phyloP scores from a whole-genome alignment of 331 rosid species.

The Spiraea crenata region DNA sequence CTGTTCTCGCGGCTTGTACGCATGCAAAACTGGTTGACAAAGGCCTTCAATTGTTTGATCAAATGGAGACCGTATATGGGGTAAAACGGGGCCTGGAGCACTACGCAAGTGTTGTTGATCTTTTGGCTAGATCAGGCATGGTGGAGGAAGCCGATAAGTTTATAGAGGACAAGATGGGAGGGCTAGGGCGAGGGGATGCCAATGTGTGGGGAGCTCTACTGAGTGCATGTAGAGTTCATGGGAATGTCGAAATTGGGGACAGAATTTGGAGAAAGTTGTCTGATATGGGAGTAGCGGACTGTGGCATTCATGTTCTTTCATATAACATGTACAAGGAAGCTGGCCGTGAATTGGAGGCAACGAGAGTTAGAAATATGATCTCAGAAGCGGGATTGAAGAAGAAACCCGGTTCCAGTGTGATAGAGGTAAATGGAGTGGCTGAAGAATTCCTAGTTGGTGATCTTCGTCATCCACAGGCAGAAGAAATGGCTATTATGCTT shows the following conservation, averaged over 20 bases:
- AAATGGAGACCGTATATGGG: constrained; percentile 49
- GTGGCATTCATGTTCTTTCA: constrained; percentile 69
- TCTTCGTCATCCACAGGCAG: constrained; percentile 60
- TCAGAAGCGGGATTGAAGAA: constrained; percentile 45
- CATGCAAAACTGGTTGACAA: constrained; percentile 63
- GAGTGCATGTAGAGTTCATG: constrained; percentile 69
- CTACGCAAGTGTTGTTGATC: constrained; percentile 72
- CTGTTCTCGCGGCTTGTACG: constrained; percentile 71
- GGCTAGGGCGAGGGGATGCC: constrained; percentile 46
- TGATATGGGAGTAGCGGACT: constrained; percentile 51
- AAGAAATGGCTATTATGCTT: constrained; percentile 53
- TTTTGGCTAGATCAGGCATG: constrained; percentile 78
- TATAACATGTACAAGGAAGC: constrained; percentile 65
- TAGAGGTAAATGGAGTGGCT: constrained; percentile 62
- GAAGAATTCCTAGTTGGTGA: constrained; percentile 70
- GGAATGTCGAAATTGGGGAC: constrained; percentile 57
- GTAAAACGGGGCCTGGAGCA: constrained; percentile 51
- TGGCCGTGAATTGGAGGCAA: constrained; percentile 55
- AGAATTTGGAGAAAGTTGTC: constrained; percentile 59
- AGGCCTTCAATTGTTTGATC: constrained; percentile 68
- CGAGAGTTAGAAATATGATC: constrained; percentile 36
- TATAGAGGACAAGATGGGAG: constrained; percentile 70
- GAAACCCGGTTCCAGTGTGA: constrained; percentile 76
- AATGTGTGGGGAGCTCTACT: constrained; percentile 80
- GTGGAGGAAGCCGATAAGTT: constrained; percentile 81